Conservation (phyloP, 768 basidiomycete genomes). For the Suillus luteus region DNA sequence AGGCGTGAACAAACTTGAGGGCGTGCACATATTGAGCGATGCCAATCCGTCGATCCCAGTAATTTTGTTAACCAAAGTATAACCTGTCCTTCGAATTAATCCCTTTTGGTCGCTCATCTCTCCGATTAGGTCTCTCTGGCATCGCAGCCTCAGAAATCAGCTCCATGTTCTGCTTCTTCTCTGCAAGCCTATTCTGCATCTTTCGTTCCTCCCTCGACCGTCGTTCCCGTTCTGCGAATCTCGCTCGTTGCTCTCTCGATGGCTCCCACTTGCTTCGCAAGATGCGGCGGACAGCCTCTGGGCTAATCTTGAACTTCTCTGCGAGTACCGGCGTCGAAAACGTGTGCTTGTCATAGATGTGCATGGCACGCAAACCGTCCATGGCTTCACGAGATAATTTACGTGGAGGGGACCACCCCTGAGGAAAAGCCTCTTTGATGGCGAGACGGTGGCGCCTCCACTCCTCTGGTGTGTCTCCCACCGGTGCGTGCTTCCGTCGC, state of each 20-base stretch:
- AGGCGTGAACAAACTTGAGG: background rate
- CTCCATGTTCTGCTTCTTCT: conserved; percentile 41
- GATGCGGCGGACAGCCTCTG: conserved; percentile 80
- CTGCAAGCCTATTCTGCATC: conserved; percentile 41
- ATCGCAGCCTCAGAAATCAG: conserved; percentile 28
- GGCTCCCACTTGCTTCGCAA: conserved; percentile 76
- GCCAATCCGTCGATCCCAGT: conserved; percentile 7
- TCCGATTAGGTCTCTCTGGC: conserved; percentile 15
- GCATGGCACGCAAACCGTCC: conserved; percentile 72
- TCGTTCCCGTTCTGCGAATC: conserved; percentile 54
- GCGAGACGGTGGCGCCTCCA: conserved; percentile 51
- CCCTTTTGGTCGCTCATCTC: conserved; percentile 23
- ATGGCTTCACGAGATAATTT: conserved; percentile 84
- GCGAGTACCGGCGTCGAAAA: conserved; percentile 73
- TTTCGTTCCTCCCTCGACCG: conserved; percentile 42
- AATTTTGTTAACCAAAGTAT: conserved; percentile 40
- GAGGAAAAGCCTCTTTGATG: conserved; percentile 57
- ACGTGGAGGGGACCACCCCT: conserved; percentile 77
- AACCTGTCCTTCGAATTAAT: conserved; percentile 38
- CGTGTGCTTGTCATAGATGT: conserved; percentile 59
- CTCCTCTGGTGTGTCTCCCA: conserved; percentile 42
- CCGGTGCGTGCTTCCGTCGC: conserved; percentile 20
- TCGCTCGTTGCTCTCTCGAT: conserved; percentile 50
- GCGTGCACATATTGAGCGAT: background rate
- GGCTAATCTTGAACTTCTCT: conserved; percentile 74